Base-by-base conservation (phyloP, 2,329 filamentous ascomycete species). In the Colletotrichum sp. region DNA sequence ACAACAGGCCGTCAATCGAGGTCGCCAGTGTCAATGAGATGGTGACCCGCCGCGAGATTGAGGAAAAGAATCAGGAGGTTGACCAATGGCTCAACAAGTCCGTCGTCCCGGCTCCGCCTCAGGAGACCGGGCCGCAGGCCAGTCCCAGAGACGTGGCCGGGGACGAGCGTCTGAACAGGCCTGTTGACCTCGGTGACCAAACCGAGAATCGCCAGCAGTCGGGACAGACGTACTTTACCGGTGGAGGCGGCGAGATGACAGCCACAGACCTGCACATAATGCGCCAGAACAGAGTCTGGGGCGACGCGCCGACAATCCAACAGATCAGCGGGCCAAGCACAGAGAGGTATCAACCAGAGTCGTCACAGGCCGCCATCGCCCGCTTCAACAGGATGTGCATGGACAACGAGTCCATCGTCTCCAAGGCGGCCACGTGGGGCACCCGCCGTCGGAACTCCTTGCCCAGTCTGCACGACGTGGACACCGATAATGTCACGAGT, bases 371-470 rank as follows among this genome's bases (percentile, higher is more conserved):
- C 18, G 90, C 90, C 12, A 91, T 92, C 24, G 84, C 85, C 57
- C 84, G 78, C 51, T 91, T 89, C 68, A 83, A 90, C 76, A 83
- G 83, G 13, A 85, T 89, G 84, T 88, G 84, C 68, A 85, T 84
- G 24, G 89, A 91, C 75, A 91, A 86, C 62, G 88, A 87, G 33
- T 93, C 91, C 0, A 84, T 92, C 13, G 81, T 91, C 12, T 93
- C 91, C 3, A 86, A 90, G 75, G 88, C 91, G 16, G 93, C 93
- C 21, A 95, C 93, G 1, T 92, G 93, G 87, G 93, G 93, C 18
- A 95, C 93, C 3, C 88, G 90, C 8, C 89, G 92, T 55, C 89
- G 90, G 71, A 93, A 92, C 80, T 68, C 66, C 15, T 85, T 93
- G 63, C 90, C 92, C 3, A 91, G 88, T 76, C 78, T 88, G 69